Evolutionary conservation across 305 asterid species (phyloP).

Genomic region (Solanum hybrid): DNA sequence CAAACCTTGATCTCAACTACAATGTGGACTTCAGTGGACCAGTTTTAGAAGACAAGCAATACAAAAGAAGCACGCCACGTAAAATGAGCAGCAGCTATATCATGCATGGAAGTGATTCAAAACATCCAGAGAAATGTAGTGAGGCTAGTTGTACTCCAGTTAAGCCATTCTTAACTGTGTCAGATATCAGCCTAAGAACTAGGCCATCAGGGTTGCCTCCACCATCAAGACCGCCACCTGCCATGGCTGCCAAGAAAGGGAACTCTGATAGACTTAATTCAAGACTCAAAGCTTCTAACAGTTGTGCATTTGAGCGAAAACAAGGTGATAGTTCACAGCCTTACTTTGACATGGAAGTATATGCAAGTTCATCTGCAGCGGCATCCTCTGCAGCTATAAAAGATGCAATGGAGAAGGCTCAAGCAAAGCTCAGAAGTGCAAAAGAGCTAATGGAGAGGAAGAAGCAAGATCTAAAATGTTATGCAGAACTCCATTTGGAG

Average conservation of each 20-base stretch:
- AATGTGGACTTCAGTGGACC: conserved; percentile 14
- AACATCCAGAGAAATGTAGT: conserved; percentile 23
- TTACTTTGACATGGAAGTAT: conserved; percentile 43
- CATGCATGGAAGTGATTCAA: conserved; percentile 18
- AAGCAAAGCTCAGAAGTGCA: conserved; percentile 26
- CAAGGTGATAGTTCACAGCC: conserved; percentile 29
- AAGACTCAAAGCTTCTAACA: conserved; percentile 29
- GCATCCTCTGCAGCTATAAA: conserved; percentile 24
- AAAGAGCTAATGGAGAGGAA: conserved; percentile 28
- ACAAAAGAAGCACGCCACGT: conserved; percentile 18
- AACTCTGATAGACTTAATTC: conserved; percentile 20
- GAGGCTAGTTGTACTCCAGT: conserved; percentile 18
- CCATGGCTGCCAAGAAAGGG: conserved; percentile 32
- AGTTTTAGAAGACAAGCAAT: conserved; percentile 24
- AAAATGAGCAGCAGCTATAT: conserved; percentile 19
- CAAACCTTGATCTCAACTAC: conserved; percentile 22
- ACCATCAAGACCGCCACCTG: conserved; percentile 90
- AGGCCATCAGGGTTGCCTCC: conserved; percentile 66
- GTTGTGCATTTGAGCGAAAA: conserved; percentile 31
- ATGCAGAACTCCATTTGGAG: conserved; percentile 16
- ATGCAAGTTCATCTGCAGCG: conserved; percentile 31
- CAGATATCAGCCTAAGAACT: conserved; percentile 72
- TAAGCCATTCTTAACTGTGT: conserved; percentile 56
- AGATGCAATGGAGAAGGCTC: conserved; percentile 29
- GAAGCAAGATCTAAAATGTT: conserved; percentile 20